phyloP scores from a whole-genome alignment of 179 eudicot genomes.

The Vitellaria paradoxa region DNA sequence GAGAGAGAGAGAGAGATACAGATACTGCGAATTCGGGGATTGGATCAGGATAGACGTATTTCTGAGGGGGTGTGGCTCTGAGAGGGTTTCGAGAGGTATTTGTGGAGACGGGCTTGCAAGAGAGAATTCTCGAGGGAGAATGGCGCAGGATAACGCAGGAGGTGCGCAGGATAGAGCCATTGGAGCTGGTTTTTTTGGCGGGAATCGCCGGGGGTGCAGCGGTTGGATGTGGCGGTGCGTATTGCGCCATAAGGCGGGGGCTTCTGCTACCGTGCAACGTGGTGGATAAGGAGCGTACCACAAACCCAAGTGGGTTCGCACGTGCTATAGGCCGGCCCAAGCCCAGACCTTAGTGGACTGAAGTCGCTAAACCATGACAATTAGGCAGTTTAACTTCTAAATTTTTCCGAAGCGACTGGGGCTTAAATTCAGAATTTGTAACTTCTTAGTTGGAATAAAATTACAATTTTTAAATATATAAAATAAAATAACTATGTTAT shows the following conservation, averaged over 20 bases:
- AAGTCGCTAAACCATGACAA: too few species aligned
- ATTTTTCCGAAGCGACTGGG: too few species aligned
- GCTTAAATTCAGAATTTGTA: too few species aligned
- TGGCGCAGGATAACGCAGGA: slow-evolving; percentile 15
- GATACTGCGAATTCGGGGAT: slow-evolving; percentile 53
- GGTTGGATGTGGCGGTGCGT: not conserved
- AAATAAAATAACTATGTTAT: too few species aligned
- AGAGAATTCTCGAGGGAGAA: slow-evolving; percentile 12
- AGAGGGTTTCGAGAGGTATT: slow-evolving; percentile 6
- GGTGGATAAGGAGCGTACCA: not conserved
- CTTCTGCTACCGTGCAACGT: not conserved
- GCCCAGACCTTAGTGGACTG: too few species aligned
- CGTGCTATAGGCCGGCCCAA: too few species aligned
- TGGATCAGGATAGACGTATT: slow-evolving; percentile 50
- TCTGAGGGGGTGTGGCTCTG: slow-evolving; percentile 30
- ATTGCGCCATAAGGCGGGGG: slow-evolving; percentile 15
- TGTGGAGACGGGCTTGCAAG: slow-evolving; percentile 1
- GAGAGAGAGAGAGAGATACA: slow-evolving; percentile 23
- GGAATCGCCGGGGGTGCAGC: slow-evolving; percentile 18
- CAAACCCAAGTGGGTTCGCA: too few species aligned
- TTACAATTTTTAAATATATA: too few species aligned
- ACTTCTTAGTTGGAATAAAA: too few species aligned
- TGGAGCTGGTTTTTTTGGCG: slow-evolving; percentile 35
- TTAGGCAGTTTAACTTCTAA: too few species aligned
- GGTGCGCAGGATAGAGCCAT: slow-evolving; percentile 26